phyloP scores from a whole-genome alignment of 257 asterid species.

The Knoxia roxburghii region DNA sequence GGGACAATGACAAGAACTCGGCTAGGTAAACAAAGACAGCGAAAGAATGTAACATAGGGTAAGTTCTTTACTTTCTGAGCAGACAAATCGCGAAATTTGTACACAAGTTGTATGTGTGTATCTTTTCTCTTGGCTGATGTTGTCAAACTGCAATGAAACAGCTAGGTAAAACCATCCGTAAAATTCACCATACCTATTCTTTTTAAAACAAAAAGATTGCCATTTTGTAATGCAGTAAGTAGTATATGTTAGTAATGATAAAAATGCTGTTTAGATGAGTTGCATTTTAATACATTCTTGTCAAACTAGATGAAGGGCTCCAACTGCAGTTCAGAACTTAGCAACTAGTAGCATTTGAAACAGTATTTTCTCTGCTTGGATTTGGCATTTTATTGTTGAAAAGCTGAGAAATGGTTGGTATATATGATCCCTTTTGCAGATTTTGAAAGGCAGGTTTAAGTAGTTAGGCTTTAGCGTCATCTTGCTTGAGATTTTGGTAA shows the following conservation, averaged over 20 bases:
- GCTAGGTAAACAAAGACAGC: constrained; percentile 34
- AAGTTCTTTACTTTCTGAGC: constrained; percentile 14
- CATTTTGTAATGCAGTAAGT: constrained; percentile 3
- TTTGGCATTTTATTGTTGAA: too few species aligned
- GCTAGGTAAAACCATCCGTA: constrained; percentile 18
- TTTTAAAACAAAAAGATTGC: constrained; percentile 15
- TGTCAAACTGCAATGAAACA: constrained; percentile 8
- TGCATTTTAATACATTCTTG: constrained; percentile 11
- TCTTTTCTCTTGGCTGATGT: constrained; percentile 23
- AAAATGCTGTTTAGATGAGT: constrained; percentile 9
- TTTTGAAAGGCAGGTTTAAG: too few species aligned
- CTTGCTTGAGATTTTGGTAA: too few species aligned
- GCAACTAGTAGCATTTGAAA: too few species aligned
- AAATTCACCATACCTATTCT: constrained; percentile 18
- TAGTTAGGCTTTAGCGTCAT: too few species aligned
- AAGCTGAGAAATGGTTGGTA: too few species aligned
- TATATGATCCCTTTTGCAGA: too few species aligned
- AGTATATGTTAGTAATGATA: constrained; percentile 9
- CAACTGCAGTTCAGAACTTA: too few species aligned
- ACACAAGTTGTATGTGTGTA: constrained; percentile 15
- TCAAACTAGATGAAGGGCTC: too few species aligned
- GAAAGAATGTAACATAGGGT: constrained; percentile 30
- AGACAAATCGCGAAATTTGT: constrained; percentile 22
- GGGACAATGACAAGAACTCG: background rate
- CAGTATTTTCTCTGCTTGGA: too few species aligned